Conservation (phyloP, 306 rosid genomes). For the Quercus cerris region DNA sequence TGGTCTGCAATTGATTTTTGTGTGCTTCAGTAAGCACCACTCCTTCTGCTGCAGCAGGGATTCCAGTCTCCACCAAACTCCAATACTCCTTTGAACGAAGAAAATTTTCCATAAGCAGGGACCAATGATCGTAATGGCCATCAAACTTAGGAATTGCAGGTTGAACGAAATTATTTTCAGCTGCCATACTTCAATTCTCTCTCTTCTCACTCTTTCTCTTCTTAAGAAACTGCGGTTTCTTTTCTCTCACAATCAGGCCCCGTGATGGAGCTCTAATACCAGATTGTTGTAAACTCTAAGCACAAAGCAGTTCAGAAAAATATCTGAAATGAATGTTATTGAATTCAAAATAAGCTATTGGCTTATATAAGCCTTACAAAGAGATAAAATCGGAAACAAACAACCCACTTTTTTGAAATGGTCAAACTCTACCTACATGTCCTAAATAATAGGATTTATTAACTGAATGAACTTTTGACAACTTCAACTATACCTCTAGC, state of each 20-base stretch:
- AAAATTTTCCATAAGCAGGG: constrained; percentile 13
- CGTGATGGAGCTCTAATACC: background rate
- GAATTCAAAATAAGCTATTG: background rate
- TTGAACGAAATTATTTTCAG: background rate
- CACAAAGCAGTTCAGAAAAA: background rate
- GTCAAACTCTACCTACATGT: no score
- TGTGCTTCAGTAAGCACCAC: background rate
- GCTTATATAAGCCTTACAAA: no score
- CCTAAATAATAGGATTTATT: no score
- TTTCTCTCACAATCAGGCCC: background rate
- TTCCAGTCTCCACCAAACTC: constrained; percentile 4
- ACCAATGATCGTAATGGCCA: constrained; percentile 15
- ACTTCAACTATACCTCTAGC: no score
- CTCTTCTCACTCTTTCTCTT: background rate
- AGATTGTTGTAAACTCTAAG: background rate
- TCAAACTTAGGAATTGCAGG: constrained; percentile 13
- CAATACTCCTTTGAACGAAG: constrained; percentile 1
- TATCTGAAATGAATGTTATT: background rate
- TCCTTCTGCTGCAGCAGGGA: background rate
- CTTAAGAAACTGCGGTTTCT: background rate
- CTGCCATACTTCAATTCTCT: background rate
- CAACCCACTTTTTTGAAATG: no score
- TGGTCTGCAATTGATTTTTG: background rate
- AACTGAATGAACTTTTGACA: no score
- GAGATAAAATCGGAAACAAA: no score